Evolutionary conservation across 176 grass and related monocot genomes (phyloP).

Genomic region (Thinopyrum elongatum): DNA sequence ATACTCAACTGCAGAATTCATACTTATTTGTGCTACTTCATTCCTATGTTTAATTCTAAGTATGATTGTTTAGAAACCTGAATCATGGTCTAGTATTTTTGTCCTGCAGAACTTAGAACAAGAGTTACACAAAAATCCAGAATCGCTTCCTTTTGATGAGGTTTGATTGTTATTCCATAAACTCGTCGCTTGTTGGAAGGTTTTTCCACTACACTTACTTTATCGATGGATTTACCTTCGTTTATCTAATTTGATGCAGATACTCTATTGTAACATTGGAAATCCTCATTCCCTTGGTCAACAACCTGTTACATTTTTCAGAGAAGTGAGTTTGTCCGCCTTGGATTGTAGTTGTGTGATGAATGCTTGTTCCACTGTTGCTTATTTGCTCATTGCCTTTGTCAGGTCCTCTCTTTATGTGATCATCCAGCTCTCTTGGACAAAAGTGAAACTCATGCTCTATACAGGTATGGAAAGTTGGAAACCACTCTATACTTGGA

Average conservation of each 20-base stretch:
- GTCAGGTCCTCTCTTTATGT: slow-evolving; percentile 77
- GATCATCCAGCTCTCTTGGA: slow-evolving; percentile 82
- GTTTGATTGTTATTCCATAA: slow-evolving; percentile 40
- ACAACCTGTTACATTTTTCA: slow-evolving; percentile 92
- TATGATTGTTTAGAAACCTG: neutral
- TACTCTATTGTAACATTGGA: slow-evolving; percentile 92
- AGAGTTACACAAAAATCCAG: slow-evolving; percentile 72
- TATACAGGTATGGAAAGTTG: slow-evolving; percentile 65
- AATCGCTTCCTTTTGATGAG: slow-evolving; percentile 89
- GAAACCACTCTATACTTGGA: neutral
- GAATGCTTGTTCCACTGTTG: slow-evolving; percentile 23
- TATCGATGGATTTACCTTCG: slow-evolving; percentile 1
- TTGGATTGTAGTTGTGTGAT: slow-evolving; percentile 15
- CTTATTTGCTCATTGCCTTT: slow-evolving; percentile 25
- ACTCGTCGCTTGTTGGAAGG: neutral
- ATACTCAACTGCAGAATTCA: neutral
- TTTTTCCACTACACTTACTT: neutral
- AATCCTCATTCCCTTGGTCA: slow-evolving; percentile 95
- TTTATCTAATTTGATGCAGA: slow-evolving; percentile 43
- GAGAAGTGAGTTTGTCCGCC: slow-evolving; percentile 59
- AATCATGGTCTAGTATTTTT: slow-evolving; percentile 31
- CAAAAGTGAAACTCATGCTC: slow-evolving; percentile 82
- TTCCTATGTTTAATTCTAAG: neutral
- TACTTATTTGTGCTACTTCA: neutral
- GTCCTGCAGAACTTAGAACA: slow-evolving; percentile 72